Evolutionary conservation across 2,329 filamentous ascomycete genomes (phyloP), one percentile per base, ranked within the genome.

Genomic region (Alternaria triticina): DNA sequence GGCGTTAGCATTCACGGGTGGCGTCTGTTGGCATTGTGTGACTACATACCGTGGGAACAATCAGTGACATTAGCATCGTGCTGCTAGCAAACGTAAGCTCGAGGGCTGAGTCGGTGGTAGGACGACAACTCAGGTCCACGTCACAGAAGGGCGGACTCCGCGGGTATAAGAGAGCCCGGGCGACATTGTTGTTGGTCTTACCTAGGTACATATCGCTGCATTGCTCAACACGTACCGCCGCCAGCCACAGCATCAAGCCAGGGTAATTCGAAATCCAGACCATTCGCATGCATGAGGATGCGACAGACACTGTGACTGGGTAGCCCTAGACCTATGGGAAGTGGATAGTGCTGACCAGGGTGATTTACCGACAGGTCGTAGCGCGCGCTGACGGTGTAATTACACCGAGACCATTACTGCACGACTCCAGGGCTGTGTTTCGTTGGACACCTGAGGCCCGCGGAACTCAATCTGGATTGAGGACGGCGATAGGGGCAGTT

Each of bases 341-440:
- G 60, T 44, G 23, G 43, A n/a, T 8, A 33, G 17, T 17, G 45
- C 17, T 43, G 45, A 30, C 40, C 36, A 44, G 45, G 27, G 36
- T 44, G 44, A 52, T 28, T n/a, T 51, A 36, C 61, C 61, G 57
- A 51, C 33, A 51, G 27, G 30, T 28, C n/a, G 57, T 60, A 55
- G 57, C 50, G 61, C 44, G 23, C 12, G 60, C 60, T 55, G 61
- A 59, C 61, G 46, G 49, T 27, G 28, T 36, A 62, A 62, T 60
- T 62, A 51, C 49, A 55, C 56, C 50, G 47, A 62, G 47, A 25
- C 33, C n/a, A 36, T 30, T 40, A 9, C 36, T 40, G 36, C 36
- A 40, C n/a, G 36, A 40, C n/a, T 46, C 36, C 54, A 13, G n/a
- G 12, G 15, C 15, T 30, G 40, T 44, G 54, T 40, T 43, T 46